Percentiles rank a stretch among this genome's conserved stretches.
These are phyloP conservation scores for Thelephora aurantiotincta DNA, from an alignment of 768 basidiomycete species.

Conservation along the genomic window DNA sequence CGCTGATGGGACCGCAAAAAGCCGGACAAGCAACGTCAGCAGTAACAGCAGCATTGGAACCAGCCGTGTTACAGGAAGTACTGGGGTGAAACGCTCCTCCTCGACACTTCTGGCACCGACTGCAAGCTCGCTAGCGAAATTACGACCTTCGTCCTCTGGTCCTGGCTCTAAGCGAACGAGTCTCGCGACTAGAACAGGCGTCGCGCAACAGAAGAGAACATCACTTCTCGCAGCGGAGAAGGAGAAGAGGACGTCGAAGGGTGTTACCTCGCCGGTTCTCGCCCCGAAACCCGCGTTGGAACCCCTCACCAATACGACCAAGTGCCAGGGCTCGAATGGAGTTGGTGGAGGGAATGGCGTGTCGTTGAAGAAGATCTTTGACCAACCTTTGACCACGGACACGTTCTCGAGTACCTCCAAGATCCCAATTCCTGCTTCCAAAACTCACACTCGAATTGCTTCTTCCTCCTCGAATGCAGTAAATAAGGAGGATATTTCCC, in stretches of 20 bases:
- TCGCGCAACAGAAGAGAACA: no score
- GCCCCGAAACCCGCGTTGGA: slow-evolving; percentile 14
- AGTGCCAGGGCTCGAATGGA: slow-evolving; percentile 9
- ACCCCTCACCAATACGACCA: slow-evolving; percentile 20
- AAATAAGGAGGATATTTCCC: no score
- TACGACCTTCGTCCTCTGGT: slow-evolving; percentile 5
- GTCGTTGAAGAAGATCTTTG: slow-evolving; percentile 29
- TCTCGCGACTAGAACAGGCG: no score
- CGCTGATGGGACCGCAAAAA: neutral
- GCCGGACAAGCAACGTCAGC: neutral
- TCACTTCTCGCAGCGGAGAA: slow-evolving; percentile 3
- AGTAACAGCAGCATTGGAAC: neutral
- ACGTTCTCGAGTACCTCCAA: slow-evolving; percentile 10
- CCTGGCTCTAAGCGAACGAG: no score
- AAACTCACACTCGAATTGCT: slow-evolving; percentile 1
- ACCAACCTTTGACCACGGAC: slow-evolving; percentile 26
- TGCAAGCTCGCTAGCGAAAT: slow-evolving; percentile 63
- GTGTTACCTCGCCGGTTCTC: slow-evolving; percentile 6
- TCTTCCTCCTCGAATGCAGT: neutral
- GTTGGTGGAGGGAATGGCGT: no score
- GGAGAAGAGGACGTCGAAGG: slow-evolving; percentile 7
- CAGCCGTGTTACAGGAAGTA: neutral
- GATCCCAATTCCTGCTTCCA: neutral
- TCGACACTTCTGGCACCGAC: slow-evolving; percentile 60
- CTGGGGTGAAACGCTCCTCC: slow-evolving; percentile 15